Percentiles rank a stretch among this genome's conserved stretches.
phyloP scores from a whole-genome alignment of 805 yeast genomes.

The Ogataea polymorpha region DNA sequence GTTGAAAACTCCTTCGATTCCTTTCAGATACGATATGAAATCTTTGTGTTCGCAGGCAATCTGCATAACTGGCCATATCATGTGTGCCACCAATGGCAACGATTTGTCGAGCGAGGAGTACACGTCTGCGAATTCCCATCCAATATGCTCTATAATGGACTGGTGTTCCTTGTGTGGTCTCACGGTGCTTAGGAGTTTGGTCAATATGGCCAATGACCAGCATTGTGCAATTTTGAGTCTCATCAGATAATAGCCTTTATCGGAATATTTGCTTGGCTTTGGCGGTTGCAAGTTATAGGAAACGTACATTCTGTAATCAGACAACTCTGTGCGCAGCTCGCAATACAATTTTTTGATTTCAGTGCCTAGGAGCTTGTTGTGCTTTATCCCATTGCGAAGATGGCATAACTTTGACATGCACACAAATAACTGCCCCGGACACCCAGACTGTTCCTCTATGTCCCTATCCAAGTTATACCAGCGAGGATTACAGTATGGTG shows the following conservation, averaged over 20 bases:
- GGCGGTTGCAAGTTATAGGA: conserved; percentile 10
- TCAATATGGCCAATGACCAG: conserved; percentile 39
- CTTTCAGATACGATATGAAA: conserved; percentile 31
- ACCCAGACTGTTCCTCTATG: conserved; percentile 39
- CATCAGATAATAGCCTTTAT: conserved; percentile 20
- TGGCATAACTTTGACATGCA: conserved; percentile 37
- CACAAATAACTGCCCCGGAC: conserved; percentile 39
- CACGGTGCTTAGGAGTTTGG: conserved; percentile 29
- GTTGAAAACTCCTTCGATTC: conserved; percentile 35
- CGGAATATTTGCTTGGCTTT: neutral
- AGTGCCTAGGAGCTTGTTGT: conserved; percentile 7
- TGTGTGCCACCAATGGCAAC: conserved; percentile 42
- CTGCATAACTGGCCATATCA: conserved; percentile 54
- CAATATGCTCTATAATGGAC: conserved; percentile 24
- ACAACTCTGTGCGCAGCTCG: conserved; percentile 26
- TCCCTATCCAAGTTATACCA: conserved; percentile 36
- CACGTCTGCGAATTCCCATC: conserved; percentile 40
- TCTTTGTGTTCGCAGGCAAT: conserved; percentile 37
- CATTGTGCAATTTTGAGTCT: conserved; percentile 40
- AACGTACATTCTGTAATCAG: conserved; percentile 36
- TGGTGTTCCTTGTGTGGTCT: conserved; percentile 27
- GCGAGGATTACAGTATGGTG: conserved; percentile 37
- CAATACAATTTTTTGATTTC: conserved; percentile 20
- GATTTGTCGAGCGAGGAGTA: conserved; percentile 38
- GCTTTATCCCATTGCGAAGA: conserved; percentile 19